phyloP scores from a whole-genome alignment of 805 yeast species.

The Metschnikowia lochheadii region DNA sequence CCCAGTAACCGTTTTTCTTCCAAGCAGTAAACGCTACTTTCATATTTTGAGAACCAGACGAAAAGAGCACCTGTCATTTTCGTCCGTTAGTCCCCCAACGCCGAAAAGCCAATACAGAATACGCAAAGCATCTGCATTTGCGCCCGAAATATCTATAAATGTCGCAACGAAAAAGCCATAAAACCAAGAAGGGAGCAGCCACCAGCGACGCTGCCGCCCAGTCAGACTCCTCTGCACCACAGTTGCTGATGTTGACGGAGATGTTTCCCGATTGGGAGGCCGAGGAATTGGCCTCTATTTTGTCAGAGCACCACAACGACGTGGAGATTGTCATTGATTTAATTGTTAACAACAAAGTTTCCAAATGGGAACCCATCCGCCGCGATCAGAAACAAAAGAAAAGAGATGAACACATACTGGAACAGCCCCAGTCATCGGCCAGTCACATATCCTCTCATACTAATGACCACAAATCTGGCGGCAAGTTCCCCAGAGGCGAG shows the following conservation, averaged over 20 bases:
- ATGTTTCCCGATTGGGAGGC: constrained; percentile 93
- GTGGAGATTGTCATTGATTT: constrained; percentile 78
- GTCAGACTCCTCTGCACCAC: constrained; percentile 3
- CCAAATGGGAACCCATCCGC: constrained; percentile 92
- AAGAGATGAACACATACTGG: constrained; percentile 24
- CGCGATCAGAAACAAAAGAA: constrained; percentile 53
- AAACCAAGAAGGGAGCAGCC: constrained; percentile 12
- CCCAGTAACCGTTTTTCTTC: constrained; percentile 3
- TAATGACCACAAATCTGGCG: constrained; percentile 4
- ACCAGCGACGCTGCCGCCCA: constrained; percentile 7
- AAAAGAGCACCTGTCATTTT: not conserved
- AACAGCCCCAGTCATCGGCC: constrained; percentile 5
- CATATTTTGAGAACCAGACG: not conserved
- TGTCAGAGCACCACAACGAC: constrained; percentile 69
- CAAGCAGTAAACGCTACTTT: constrained; percentile 3
- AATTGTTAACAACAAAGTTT: constrained; percentile 84
- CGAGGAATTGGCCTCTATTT: constrained; percentile 74
- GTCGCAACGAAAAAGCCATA: constrained; percentile 20
- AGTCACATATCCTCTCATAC: constrained; percentile 4
- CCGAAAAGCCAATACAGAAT: constrained; percentile 1
- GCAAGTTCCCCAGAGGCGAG: constrained; percentile 10
- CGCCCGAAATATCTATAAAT: constrained; percentile 6
- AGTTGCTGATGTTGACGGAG: constrained; percentile 63
- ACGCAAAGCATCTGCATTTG: constrained; percentile 1
- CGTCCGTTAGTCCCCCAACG: not conserved